phyloP scores from a whole-genome alignment of 352 stramenopile species.

The Globisporangium orthogonon region DNA sequence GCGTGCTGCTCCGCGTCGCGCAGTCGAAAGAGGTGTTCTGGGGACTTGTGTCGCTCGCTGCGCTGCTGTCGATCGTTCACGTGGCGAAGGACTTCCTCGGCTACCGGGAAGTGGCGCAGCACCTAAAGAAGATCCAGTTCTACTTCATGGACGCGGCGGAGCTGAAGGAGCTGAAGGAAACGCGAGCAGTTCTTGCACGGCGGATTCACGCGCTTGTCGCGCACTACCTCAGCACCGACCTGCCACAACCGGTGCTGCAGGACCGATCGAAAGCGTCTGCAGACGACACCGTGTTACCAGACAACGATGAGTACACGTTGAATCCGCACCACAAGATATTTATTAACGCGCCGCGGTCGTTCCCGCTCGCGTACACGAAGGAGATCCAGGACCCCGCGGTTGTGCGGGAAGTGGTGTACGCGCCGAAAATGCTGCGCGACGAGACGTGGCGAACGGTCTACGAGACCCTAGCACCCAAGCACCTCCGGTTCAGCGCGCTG shows the following conservation, averaged over 20 bases:
- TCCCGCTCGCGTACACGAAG: slow-evolving; percentile 42
- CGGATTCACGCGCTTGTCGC: slow-evolving; percentile 64
- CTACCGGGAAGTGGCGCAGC: slow-evolving; percentile 38
- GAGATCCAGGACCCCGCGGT: slow-evolving; percentile 34
- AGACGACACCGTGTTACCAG: slow-evolving; percentile 20
- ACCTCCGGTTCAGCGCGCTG: slow-evolving; percentile 50
- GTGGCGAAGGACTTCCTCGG: slow-evolving; percentile 24
- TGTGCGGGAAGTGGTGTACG: slow-evolving; percentile 45
- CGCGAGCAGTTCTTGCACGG: slow-evolving; percentile 42
- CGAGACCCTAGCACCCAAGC: slow-evolving; percentile 41
- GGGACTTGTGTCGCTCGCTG: slow-evolving; percentile 15
- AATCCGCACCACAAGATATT: slow-evolving; percentile 80
- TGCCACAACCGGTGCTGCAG: slow-evolving; percentile 57
- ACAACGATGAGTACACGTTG: slow-evolving; percentile 60
- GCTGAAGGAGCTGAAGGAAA: slow-evolving; percentile 44
- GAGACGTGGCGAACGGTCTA: slow-evolving; percentile 69
- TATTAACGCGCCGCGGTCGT: slow-evolving; percentile 72
- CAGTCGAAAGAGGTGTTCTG: slow-evolving; percentile 29
- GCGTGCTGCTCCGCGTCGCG: slow-evolving; percentile 25
- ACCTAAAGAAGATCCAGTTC: slow-evolving; percentile 71
- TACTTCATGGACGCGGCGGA: slow-evolving; percentile 63
- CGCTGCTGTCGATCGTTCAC: slow-evolving; percentile 30
- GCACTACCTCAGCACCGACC: slow-evolving; percentile 56
- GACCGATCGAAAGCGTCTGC: slow-evolving; percentile 35
- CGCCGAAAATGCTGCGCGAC: slow-evolving; percentile 69